These are phyloP conservation scores for Cercospora sp. DNA, from an alignment of 2,329 filamentous ascomycete species.

Conservation along the genomic window DNA sequence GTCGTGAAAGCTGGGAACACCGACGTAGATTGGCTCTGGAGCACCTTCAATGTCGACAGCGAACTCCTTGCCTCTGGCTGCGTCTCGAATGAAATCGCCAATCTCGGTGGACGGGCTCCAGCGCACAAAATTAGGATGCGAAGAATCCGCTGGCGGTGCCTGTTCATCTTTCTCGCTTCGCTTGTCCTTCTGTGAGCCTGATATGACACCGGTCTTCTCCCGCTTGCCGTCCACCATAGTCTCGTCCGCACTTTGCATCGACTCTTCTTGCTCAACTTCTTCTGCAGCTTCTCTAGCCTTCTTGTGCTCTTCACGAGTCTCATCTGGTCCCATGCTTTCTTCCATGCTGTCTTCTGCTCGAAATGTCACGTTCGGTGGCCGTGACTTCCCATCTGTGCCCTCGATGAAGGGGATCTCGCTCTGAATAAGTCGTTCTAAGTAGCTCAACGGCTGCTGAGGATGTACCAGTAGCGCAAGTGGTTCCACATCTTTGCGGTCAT, in stretches of 20 bases:
- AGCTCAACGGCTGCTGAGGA: conserved; percentile 86
- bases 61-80: conserved; percentile 80
- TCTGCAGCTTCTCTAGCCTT: conserved; percentile 39
- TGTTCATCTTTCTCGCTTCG: conserved; percentile 46
- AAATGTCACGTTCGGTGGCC: conserved; percentile 74
- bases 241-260: conserved; percentile 45
- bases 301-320: conserved; percentile 18
- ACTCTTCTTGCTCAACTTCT: conserved; percentile 36
- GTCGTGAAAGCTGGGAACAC: conserved; percentile 84
- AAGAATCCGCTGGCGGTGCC: conserved; percentile 30
- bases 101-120: conserved; percentile 90
- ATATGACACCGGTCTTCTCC: conserved; percentile 48
- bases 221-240: conserved; percentile 53
- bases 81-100: conserved; percentile 90
- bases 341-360: conserved; percentile 73
- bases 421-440: conserved; percentile 85
- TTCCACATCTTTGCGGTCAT: conserved; percentile 70
- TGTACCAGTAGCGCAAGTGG: conserved; percentile 83
- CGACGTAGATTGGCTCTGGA: conserved; percentile 67
- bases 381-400: conserved; percentile 62
- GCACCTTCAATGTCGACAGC: conserved; percentile 77
- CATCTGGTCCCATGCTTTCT: conserved; percentile 41
- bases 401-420: conserved; percentile 70
- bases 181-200: conserved; percentile 33
- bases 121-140: conserved; percentile 69